These are phyloP conservation scores for Aspergillus sparsus DNA, from an alignment of 495 filamentous ascomycete species.

Conservation along the genomic window DNA sequence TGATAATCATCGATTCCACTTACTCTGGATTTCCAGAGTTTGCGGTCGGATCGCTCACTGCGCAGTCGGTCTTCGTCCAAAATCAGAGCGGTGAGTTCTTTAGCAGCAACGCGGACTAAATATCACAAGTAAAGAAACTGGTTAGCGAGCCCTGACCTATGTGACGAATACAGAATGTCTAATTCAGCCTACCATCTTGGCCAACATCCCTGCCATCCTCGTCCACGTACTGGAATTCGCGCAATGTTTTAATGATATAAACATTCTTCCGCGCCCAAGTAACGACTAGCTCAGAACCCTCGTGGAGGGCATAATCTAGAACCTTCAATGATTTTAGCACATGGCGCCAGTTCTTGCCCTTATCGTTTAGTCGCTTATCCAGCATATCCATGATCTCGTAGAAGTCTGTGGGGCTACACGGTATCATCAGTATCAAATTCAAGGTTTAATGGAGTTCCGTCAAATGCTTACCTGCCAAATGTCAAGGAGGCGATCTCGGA, in stretches of 20 bases:
- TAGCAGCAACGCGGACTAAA: conserved; percentile 90
- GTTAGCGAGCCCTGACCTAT: conserved; percentile 1
- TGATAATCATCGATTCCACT: conserved; percentile 80
- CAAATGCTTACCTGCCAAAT: conserved; percentile 77
- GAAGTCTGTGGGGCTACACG: conserved; percentile 83
- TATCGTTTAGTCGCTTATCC: conserved; percentile 98
- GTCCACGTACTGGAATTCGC: conserved; percentile 95
- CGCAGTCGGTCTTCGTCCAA: conserved; percentile 93
- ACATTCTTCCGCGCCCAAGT: conserved; percentile 98
- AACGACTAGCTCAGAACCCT: conserved; percentile 94
- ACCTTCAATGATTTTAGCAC: conserved; percentile 98
- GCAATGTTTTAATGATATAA: conserved; percentile 96
- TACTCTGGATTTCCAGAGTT: conserved; percentile 94
- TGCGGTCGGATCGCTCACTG: conserved; percentile 86
- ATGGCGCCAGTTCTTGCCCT: conserved; percentile 99
- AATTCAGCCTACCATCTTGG: conserved; percentile 71
- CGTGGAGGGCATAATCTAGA: conserved; percentile 96
- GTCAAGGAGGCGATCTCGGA: conserved; percentile 97
- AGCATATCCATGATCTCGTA: conserved; percentile 99
- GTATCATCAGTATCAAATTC: conserved; percentile 13
- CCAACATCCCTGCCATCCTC: conserved; percentile 94
- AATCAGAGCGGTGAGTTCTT: conserved; percentile 92
- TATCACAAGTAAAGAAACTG: conserved; percentile 21
- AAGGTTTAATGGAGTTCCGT: background rate
- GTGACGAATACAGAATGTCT: background rate